These are phyloP conservation scores for Parasarocladium wereldwijsianum DNA, from an alignment of 2,329 filamentous ascomycete genomes.

Conservation along the genomic window DNA sequence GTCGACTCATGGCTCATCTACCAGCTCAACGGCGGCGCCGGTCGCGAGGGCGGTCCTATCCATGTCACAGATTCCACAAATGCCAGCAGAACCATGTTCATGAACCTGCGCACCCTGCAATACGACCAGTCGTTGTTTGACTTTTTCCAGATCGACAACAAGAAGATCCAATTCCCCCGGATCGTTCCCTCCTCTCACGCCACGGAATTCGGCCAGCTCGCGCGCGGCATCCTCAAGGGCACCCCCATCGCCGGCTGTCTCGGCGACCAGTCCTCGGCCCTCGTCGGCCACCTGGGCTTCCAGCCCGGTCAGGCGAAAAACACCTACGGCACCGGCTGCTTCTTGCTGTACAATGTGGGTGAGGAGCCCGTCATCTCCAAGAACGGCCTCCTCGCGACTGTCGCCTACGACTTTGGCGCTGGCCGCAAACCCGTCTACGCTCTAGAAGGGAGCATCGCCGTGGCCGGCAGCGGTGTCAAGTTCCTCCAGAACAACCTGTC, in stretches of 20 bases:
- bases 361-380: slow-evolving; percentile 64
- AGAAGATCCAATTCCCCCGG: slow-evolving; percentile 56
- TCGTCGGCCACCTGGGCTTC: slow-evolving; percentile 71
- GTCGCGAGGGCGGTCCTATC: slow-evolving; percentile 31
- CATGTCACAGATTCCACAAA: slow-evolving; percentile 71
- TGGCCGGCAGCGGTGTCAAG: slow-evolving; percentile 62
- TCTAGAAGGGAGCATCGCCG: slow-evolving; percentile 63
- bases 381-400: slow-evolving; percentile 62
- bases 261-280: slow-evolving; percentile 67
- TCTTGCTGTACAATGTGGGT: slow-evolving; percentile 72
- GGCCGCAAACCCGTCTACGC: slow-evolving; percentile 54
- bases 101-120: slow-evolving; percentile 67
- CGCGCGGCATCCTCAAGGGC: slow-evolving; percentile 47
- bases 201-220: slow-evolving; percentile 51
- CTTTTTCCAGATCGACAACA: slow-evolving; percentile 59
- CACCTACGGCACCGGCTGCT: slow-evolving; percentile 76
- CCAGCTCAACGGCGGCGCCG: slow-evolving; percentile 58
- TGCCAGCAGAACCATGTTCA: slow-evolving; percentile 81
- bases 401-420: slow-evolving; percentile 64
- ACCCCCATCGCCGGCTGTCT: slow-evolving; percentile 61
- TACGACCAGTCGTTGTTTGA: slow-evolving; percentile 65
- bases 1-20: slow-evolving; percentile 72
- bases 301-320: slow-evolving; percentile 66
- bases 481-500: slow-evolving; percentile 45
- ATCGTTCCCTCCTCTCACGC: slow-evolving; percentile 62